Conservation (phyloP, 805 yeast species). For the Kodamaea sagamina region DNA sequence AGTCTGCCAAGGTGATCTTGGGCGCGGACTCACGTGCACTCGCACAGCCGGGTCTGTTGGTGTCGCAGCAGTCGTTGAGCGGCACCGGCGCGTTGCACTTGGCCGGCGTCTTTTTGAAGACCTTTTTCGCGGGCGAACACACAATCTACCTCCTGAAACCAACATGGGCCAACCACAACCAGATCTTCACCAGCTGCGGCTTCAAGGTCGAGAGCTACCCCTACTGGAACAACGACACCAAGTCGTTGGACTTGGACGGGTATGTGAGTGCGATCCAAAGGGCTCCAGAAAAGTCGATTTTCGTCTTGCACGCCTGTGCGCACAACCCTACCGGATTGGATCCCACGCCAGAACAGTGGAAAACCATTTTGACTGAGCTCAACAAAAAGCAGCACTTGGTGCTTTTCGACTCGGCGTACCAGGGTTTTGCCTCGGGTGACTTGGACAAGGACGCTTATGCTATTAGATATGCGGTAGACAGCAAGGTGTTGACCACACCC, state of each 20-base stretch:
- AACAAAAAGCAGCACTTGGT: conserved; percentile 68
- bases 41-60: conserved; percentile 44
- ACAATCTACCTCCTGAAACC: conserved; percentile 78
- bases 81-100: conserved; percentile 93
- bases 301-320: conserved; percentile 91
- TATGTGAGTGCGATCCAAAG: conserved; percentile 58
- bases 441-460: conserved; percentile 84
- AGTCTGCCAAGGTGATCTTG: conserved; percentile 72
- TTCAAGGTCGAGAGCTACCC: conserved; percentile 71
- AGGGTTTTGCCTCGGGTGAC: conserved; percentile 93
- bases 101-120: conserved; percentile 69
- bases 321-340: conserved; percentile 98
- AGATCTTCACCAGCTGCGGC: conserved; percentile 74
- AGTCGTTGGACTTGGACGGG: conserved; percentile 71
- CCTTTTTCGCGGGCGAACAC: conserved; percentile 46
- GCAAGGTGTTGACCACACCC: conserved; percentile 43
- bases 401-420: conserved; percentile 92
- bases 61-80: conserved; percentile 74
- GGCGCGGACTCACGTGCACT: conserved; percentile 61
- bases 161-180: conserved; percentile 97
- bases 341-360: conserved; percentile 85
- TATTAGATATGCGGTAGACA: conserved; percentile 59
- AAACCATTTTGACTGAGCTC: conserved; percentile 60
- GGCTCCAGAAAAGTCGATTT: conserved; percentile 76
- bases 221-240: conserved; percentile 77